These are phyloP conservation scores for Paramecium sonneborni DNA, from an alignment of 73 alveolate species.

Conservation along the genomic window DNA sequence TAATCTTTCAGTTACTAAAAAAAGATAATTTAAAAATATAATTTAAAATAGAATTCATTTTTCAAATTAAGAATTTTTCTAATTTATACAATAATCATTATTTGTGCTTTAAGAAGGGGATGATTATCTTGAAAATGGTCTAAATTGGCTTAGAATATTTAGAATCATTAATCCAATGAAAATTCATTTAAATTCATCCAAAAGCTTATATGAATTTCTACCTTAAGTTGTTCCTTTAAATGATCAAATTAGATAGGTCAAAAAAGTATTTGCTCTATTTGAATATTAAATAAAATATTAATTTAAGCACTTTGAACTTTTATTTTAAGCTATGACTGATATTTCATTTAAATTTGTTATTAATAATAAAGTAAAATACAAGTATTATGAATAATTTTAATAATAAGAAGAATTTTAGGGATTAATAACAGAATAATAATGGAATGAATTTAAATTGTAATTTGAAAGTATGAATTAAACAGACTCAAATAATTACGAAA, in stretches of 20 bases:
- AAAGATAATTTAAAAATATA: background rate
- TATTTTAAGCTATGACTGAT: constrained; percentile 50
- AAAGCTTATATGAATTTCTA: background rate
- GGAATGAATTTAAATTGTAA: background rate
- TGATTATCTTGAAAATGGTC: background rate
- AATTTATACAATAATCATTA: background rate
- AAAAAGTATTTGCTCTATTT: background rate
- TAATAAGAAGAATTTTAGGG: background rate
- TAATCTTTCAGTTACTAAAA: background rate
- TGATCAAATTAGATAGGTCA: background rate
- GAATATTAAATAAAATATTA: background rate
- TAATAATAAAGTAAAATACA: background rate
- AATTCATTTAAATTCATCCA: background rate
- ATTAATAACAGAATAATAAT: background rate
- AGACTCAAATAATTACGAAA: background rate
- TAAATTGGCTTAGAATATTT: background rate
- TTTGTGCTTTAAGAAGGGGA: background rate
- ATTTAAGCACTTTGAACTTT: background rate
- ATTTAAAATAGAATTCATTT: background rate
- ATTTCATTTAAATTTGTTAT: background rate
- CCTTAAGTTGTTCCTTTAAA: background rate
- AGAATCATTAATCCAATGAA: background rate
- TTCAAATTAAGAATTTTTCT: background rate
- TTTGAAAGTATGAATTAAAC: constrained; percentile 14
- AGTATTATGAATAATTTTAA: background rate